Percentiles rank a stretch among this genome's conserved stretches.
Evolutionary conservation across 768 basidiomycete species (phyloP).

Genomic region (Collybia nuda): DNA sequence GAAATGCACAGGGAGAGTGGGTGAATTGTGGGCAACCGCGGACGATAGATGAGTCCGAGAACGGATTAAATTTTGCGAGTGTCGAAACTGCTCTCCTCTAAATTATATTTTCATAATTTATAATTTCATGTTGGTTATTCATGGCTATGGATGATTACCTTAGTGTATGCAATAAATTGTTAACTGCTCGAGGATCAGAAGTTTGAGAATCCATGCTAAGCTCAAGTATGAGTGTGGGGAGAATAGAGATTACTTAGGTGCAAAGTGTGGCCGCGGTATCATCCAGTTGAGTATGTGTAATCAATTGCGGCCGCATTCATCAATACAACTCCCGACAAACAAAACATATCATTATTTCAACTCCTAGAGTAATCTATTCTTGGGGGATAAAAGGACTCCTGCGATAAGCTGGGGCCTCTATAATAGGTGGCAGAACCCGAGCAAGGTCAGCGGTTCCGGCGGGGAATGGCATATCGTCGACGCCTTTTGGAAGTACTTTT

Average conservation of each 20-base stretch:
- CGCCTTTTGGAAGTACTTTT: slow-evolving; percentile 78
- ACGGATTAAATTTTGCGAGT: slow-evolving; percentile 51
- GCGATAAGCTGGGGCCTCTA: slow-evolving; percentile 72
- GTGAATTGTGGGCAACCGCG: slow-evolving; percentile 4
- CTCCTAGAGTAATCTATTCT: slow-evolving; percentile 39
- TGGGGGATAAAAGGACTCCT: slow-evolving; percentile 78
- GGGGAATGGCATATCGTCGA: slow-evolving; percentile 88
- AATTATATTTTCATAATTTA: too few relatives aligned
- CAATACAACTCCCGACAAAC: not conserved
- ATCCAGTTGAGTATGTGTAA: too few relatives aligned
- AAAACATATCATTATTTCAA: not conserved
- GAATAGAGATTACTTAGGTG: too few relatives aligned
- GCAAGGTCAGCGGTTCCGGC: slow-evolving; percentile 83
- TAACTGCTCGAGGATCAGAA: slow-evolving; percentile 32
- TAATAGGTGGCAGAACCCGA: slow-evolving; percentile 57
- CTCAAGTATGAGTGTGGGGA: too few relatives aligned
- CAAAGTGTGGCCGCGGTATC: too few relatives aligned
- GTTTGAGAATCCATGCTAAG: too few relatives aligned
- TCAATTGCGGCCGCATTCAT: too few relatives aligned
- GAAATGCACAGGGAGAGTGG: slow-evolving; percentile 10
- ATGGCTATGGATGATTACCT: slow-evolving; percentile 33
- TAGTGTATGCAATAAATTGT: slow-evolving; percentile 48
- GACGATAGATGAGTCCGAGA: slow-evolving; percentile 19
- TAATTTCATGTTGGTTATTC: not conserved
- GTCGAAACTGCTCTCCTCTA: slow-evolving; percentile 76